phyloP scores from a whole-genome alignment of 805 yeast genomes.

The Hanseniaspora lachancei region DNA sequence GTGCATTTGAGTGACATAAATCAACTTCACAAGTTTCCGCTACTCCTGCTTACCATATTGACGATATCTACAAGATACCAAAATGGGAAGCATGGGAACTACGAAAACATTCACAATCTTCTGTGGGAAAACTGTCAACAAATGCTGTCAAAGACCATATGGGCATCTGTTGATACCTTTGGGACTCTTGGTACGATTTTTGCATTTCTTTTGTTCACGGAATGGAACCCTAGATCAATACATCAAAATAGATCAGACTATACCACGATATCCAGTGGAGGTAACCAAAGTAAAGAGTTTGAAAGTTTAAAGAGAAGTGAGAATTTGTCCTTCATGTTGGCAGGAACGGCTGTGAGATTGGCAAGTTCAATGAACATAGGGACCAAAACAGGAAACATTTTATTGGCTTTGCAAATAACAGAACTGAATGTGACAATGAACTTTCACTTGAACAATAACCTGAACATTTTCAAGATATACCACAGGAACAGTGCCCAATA shows the following conservation, averaged over 20 bases:
- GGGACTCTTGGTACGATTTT: conserved; percentile 76
- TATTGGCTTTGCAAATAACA: conserved; percentile 70
- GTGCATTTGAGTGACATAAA: conserved; percentile 52
- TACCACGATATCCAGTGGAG: conserved; percentile 35
- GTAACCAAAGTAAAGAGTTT: conserved; percentile 33
- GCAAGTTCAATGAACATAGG: conserved; percentile 79
- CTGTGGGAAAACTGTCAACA: conserved; percentile 77
- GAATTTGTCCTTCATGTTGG: conserved; percentile 87
- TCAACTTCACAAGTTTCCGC: conserved; percentile 63
- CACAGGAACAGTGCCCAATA: background rate
- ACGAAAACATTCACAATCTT: conserved; percentile 51
- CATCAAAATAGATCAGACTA: conserved; percentile 81
- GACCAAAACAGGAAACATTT: conserved; percentile 58
- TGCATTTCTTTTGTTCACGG: conserved; percentile 74
- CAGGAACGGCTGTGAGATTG: conserved; percentile 72
- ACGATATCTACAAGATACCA: conserved; percentile 74
- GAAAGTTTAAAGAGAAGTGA: conserved; percentile 79
- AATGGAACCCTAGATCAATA: conserved; percentile 92
- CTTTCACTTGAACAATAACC: conserved; percentile 64
- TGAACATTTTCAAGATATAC: conserved; percentile 22
- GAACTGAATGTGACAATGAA: conserved; percentile 77
- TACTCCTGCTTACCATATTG: conserved; percentile 64
- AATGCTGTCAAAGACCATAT: conserved; percentile 69
- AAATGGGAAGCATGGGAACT: conserved; percentile 34
- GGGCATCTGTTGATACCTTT: conserved; percentile 80